Base-by-base conservation (phyloP, 129 eudicot species). In the Lactuca saligna region DNA sequence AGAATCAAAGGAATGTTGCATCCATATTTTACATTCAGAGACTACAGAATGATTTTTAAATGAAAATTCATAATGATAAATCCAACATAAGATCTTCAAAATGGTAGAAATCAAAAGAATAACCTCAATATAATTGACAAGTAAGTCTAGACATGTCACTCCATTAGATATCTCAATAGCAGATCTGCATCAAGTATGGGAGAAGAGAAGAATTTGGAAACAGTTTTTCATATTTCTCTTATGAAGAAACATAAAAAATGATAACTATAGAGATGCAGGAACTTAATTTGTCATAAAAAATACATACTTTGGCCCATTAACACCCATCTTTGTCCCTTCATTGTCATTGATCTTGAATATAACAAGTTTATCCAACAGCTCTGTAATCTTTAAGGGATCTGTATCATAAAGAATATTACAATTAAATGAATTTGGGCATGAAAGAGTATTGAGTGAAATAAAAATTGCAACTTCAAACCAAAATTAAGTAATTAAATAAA, bases 291-390 rank as follows among this genome's bases (percentile, higher is more conserved):
- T 61, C 15, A 31, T 31, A 50, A 4, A 61, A 59, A 66, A 69
- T 37, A 54, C 94, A 56, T 88, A 91, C 97, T 80, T 88, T 79
- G 94, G 91, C 56, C 92, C 93, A 82, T 75, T 71, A 75, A 86
- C 82, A 39, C 97, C 97, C 78, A 87, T 79, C 20, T 75, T 75
- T 9, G 86, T 75, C 78, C 89, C 97, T 53, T 71, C 68, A 33
- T 65, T 64, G 66, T 79, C 81, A 57, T 91, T 88, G 55, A 67
- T 78, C 81, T 86, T 88, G 71, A 88, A 48, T 39, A 92, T 84
- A 16, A 81, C 98, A 78, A 88, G 90, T 69, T 86, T 86, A 56
- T 93, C 95, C 68, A 89, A 37, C 29, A 93, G 86, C 86, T 79
- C 80, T 83, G 80, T 82, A 29, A 70, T 73, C 32, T 78, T 78